Conservation (phyloP, 768 basidiomycete species). For the Tephrocybe sp. region DNA sequence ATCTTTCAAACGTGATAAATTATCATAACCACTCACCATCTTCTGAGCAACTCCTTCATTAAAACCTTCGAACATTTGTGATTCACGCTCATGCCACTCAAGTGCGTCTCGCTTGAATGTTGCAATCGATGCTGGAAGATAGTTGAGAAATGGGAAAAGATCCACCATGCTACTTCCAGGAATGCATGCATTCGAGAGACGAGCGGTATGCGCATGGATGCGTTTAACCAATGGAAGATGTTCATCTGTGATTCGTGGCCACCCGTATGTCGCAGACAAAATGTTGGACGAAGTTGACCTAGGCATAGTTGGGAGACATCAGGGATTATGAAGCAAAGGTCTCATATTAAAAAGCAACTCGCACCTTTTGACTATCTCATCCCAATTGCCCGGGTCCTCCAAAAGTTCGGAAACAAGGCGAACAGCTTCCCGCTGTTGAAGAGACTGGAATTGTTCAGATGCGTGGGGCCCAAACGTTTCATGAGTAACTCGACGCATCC, state of each 20-base stretch:
- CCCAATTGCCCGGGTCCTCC: slow-evolving; percentile 1
- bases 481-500: slow-evolving; percentile 3
- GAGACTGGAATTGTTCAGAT: background rate
- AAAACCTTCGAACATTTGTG: slow-evolving; percentile 3
- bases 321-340: background rate
- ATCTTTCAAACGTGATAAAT: background rate
- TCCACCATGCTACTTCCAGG: slow-evolving; percentile 1
- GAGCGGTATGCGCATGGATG: background rate
- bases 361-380: background rate
- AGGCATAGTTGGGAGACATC: background rate
- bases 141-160: slow-evolving; percentile 1
- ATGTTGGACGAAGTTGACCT: slow-evolving; percentile 4
- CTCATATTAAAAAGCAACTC: background rate
- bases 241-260: background rate
- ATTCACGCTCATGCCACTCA: slow-evolving; percentile 1
- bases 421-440: slow-evolving; percentile 4
- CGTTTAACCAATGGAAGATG: slow-evolving; percentile 1
- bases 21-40: background rate
- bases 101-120: slow-evolving; percentile 4
- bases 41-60: background rate
- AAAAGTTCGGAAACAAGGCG: background rate
- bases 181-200: background rate
- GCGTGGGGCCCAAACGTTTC: background rate
- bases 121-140: slow-evolving; percentile 3
- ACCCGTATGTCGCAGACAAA: slow-evolving; percentile 1